phyloP scores from a whole-genome alignment of 768 basidiomycete genomes.

The Lyophyllum decastes region DNA sequence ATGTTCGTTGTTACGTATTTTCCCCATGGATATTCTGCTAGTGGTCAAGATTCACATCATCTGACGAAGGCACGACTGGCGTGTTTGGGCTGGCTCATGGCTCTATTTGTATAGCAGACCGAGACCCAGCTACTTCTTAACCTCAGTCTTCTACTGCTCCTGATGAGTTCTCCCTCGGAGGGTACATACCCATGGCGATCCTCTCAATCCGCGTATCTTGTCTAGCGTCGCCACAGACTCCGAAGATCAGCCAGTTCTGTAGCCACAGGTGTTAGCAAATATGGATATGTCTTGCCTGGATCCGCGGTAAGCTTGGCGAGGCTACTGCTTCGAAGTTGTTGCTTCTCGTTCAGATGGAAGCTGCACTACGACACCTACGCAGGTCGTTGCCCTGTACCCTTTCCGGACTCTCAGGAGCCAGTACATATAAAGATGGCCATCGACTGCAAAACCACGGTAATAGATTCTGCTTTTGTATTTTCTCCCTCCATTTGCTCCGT shows the following conservation, averaged over 20 bases:
- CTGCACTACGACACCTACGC: constrained; percentile 7
- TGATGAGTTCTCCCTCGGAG: constrained; percentile 13
- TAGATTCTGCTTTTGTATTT: not conserved
- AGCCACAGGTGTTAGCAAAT: not conserved
- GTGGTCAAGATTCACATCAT: not conserved
- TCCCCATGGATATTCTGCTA: not conserved
- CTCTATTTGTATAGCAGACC: not conserved
- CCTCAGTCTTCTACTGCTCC: not conserved
- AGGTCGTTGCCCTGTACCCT: constrained; percentile 11
- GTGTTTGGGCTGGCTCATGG: not conserved
- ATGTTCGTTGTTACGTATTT: not conserved
- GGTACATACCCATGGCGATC: constrained; percentile 7
- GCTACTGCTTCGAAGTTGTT: not conserved
- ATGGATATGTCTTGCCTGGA: constrained; percentile 1
- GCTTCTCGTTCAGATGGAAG: constrained; percentile 14
- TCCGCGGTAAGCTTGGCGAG: constrained; percentile 1
- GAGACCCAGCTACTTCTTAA: not conserved
- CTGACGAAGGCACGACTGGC: not conserved
- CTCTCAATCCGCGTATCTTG: constrained; percentile 29
- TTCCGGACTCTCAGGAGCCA: constrained; percentile 6
- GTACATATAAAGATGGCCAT: constrained; percentile 9
- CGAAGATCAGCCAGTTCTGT: not conserved
- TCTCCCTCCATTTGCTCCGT: not conserved
- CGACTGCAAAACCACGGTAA: not conserved
- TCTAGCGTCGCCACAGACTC: not conserved